Conservation (phyloP, 768 basidiomycete genomes). For the Russula sp. region DNA sequence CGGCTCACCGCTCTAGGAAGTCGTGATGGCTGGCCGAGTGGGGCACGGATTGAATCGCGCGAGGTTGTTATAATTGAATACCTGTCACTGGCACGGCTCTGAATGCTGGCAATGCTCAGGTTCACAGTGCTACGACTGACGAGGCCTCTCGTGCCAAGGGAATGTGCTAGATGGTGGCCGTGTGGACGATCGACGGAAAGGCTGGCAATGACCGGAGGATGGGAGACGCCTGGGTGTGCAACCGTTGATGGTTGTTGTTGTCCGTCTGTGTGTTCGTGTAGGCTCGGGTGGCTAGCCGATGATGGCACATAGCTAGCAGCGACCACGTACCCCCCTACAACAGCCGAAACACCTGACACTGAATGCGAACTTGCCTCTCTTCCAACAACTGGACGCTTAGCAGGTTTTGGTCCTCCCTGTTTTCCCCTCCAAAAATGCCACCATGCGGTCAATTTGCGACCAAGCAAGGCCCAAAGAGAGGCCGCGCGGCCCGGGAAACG, state of each 20-base stretch:
- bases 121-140: slow-evolving; percentile 1
- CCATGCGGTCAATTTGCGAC: slow-evolving; percentile 1
- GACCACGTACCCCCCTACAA: not conserved
- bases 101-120: slow-evolving; percentile 8
- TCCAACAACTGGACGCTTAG: not conserved
- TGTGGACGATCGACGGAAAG: not conserved
- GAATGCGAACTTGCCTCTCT: not conserved
- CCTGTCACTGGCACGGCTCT: slow-evolving; percentile 20
- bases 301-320: slow-evolving; percentile 14
- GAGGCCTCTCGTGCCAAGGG: not conserved
- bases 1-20: slow-evolving; percentile 5
- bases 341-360: not conserved
- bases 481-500: not conserved
- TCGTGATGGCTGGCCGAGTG: slow-evolving; percentile 7
- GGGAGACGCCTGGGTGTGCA: not conserved
- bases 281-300: slow-evolving; percentile 11
- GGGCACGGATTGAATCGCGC: not conserved
- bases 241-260: not conserved
- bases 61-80: slow-evolving; percentile 11
- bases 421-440: not conserved
- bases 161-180: not conserved
- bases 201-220: not conserved
- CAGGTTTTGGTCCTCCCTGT: not conserved
- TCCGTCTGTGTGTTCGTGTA: not conserved
- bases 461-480: slow-evolving; percentile 1